Percentiles rank a stretch among this genome's conserved stretches.
phyloP scores from a whole-genome alignment of 305 asterid genomes.

The Ilex paraguariensis region DNA sequence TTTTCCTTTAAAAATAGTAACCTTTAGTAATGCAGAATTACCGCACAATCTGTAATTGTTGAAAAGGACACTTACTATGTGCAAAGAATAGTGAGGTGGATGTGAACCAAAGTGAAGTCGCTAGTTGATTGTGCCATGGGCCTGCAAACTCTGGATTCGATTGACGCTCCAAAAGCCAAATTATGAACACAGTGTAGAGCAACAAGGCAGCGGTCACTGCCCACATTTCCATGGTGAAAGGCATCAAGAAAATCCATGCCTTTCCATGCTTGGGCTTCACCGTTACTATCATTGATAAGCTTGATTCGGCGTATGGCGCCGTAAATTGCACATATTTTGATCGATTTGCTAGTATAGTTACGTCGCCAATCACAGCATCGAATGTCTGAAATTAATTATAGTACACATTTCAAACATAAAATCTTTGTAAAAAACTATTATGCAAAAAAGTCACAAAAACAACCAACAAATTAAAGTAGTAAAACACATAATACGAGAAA shows the following conservation, averaged over 20 bases:
- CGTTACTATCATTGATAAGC: slow-evolving; percentile 34
- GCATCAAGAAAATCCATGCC: slow-evolving; percentile 33
- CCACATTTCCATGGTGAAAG: slow-evolving; percentile 35
- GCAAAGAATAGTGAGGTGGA: slow-evolving; percentile 34
- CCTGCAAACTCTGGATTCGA: slow-evolving; percentile 24
- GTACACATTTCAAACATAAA: neutral
- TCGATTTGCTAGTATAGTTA: slow-evolving; percentile 14
- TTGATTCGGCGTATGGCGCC: slow-evolving; percentile 23
- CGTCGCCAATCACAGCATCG: slow-evolving; percentile 14
- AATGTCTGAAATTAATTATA: slow-evolving; percentile 1
- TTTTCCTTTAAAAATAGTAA: too few relatives aligned
- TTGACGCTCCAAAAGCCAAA: slow-evolving; percentile 38
- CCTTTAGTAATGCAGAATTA: too few relatives aligned
- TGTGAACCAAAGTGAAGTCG: slow-evolving; percentile 38
- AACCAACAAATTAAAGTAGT: too few relatives aligned
- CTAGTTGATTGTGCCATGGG: slow-evolving; percentile 28
- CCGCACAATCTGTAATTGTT: neutral
- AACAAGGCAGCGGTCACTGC: slow-evolving; percentile 18
- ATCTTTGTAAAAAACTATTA: too few relatives aligned
- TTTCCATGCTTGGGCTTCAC: slow-evolving; percentile 9
- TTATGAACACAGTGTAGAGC: slow-evolving; percentile 30
- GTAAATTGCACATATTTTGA: slow-evolving; percentile 18
- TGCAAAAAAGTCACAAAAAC: neutral
- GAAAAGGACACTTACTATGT: slow-evolving; percentile 26
- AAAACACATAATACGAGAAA: too few relatives aligned